Base-by-base conservation (phyloP, 108 stramenopile species). In the Fistulifera solaris region DNA sequence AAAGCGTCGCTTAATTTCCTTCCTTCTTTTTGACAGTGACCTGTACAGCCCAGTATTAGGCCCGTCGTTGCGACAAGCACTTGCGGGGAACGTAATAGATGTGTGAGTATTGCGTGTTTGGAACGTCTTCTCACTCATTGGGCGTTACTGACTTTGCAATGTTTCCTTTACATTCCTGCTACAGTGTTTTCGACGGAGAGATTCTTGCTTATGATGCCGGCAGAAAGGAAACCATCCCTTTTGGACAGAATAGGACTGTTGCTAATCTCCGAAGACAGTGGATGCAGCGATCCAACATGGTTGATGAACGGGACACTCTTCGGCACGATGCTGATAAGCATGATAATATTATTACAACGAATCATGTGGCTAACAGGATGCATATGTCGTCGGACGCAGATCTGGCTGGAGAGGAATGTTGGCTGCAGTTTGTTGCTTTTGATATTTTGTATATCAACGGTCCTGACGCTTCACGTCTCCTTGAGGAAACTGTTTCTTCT, bases 171-270 rank as follows among this genome's bases (percentile, higher is more conserved):
- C n/a, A n/a, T n/a, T n/a, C n/a, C n/a, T n/a, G 31, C 8, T 35
- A 6, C 52, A 73, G 81, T 10, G 83, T 93, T 54, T 59, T 93
- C 26, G 91, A 93, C 63, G 87, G 91, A 14, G 91, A 93, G 59
- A 66, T 93, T 23, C 52, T 86, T 40, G 71, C 80, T 11, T 93
- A 83, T 81, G 84, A 88, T 55, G 53, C 73, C 44, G 38, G 18
- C 24, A 66, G 63, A 27, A 66, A 81, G 25, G 73, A 67, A 52
- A 56, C 70, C 17, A 60, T 84, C 31, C 85, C 82, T 15, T 93
- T 93, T 59, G 90, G 90, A 14, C 40, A 62, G 27, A 93, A 93
- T 63, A 69, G 84, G 1, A 59, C 76, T 12, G 70, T 93, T 26
- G 87, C 87, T 13, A 74, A 80, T 26, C 43, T 66, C 22, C 72